Evolutionary conservation across 768 basidiomycete genomes (phyloP), one percentile per base, ranked within the genome.

Genomic region (Imleria badia): DNA sequence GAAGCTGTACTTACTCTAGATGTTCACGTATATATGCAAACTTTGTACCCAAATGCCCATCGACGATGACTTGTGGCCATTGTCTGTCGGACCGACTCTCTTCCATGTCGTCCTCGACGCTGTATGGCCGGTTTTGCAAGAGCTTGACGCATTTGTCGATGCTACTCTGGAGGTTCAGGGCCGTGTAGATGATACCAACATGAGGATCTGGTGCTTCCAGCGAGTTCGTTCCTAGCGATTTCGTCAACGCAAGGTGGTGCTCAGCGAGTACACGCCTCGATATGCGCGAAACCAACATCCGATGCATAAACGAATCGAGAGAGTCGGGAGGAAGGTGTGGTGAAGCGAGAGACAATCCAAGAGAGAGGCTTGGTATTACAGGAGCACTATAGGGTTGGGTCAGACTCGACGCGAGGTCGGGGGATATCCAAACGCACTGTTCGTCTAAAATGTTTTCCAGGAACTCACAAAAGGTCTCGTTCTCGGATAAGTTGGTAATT

Each of bases 241-340:
- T 78, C 8, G 91, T 88, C 6, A 96, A 76, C 2, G 91, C 88
- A 49, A 94, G 82, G 61, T 96, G 93, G 60, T 96, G 93, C 66
- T 94, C 91, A 5, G 85, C 89, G 22, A 96, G 79, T 31, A 96
- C 94, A 31, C 93, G 84, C 20, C 93, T 81, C 13, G 92, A 94
- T 68, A 94, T 94, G 49, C 93, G 81, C 3, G 93, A 94, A 45
- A 92, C 81, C 11, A 96, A 80, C 93, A 96, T 96, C 22, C 92
- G 84, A 22, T 85, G 82, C 87, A 94, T 91, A 69, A 94, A 92
- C 3, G 89, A 79, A 68, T 94, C 92, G 13, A 95, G 78, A 38
- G 81, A 78, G 54, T 93, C 91, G 0, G 93, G 86, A 0, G 82
- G 76, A 9, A 95, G 80, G 66, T 86, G 83, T 1, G 84, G 86